A percentile compares a stretch with the other conserved stretches of the same genome.
Conservation (phyloP, 2,329 filamentous ascomycete species). For the Trichoderma citrinoviride region DNA sequence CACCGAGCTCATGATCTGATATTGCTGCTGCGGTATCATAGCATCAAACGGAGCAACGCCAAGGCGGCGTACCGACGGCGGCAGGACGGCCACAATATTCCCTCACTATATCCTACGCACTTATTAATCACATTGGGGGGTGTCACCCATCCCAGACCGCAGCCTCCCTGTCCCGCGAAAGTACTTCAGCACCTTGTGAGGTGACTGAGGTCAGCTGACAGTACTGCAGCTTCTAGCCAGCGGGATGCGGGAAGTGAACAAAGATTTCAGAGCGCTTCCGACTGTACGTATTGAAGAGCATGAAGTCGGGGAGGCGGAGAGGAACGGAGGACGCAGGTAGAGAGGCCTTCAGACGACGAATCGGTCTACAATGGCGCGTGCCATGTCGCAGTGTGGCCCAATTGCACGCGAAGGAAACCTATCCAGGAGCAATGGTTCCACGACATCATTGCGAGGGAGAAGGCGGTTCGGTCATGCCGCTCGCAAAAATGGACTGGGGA, state of each 20-base stretch:
- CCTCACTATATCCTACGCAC: constrained; percentile 6
- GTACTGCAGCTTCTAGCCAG: constrained; percentile 11
- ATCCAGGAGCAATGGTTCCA: constrained; percentile 16
- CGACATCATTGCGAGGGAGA: constrained; percentile 9
- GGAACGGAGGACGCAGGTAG: not conserved
- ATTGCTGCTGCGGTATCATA: not conserved
- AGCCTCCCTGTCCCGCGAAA: constrained; percentile 3
- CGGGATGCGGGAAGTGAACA: not conserved
- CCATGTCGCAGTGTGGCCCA: constrained; percentile 3
- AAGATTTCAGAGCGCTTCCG: not conserved
- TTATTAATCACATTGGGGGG: constrained; percentile 1
- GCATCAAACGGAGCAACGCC: not conserved
- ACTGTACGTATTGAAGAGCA: no score
- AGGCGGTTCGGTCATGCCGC: constrained; percentile 20
- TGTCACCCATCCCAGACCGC: constrained; percentile 7
- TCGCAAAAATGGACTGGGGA: constrained; percentile 2
- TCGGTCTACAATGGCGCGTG: constrained; percentile 5
- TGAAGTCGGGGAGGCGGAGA: not conserved
- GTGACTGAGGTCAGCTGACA: constrained; percentile 20
- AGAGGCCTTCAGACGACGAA: no score
- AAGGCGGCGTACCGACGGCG: not conserved
- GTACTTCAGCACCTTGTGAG: not conserved
- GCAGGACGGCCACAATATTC: constrained; percentile 5
- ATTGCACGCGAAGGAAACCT: constrained; percentile 2
- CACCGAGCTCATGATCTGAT: not conserved